phyloP scores from a whole-genome alignment of 495 filamentous ascomycete genomes.

The Aspergillus diversus region DNA sequence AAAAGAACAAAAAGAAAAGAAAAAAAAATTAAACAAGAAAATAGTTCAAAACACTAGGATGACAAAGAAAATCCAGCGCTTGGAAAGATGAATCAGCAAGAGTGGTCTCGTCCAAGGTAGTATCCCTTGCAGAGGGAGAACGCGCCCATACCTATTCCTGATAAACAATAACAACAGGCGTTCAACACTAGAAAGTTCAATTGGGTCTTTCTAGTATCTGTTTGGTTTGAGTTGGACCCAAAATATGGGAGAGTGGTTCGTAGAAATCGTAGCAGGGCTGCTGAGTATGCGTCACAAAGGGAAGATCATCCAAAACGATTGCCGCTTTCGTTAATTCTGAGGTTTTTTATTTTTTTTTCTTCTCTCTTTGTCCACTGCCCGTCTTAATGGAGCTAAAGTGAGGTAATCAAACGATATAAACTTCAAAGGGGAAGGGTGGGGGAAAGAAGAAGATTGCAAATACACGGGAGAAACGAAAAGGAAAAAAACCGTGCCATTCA shows the following conservation, averaged over 20 bases:
- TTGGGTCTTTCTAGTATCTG: constrained; percentile 1
- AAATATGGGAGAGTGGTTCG: constrained; percentile 22
- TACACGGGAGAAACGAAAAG: constrained; percentile 15
- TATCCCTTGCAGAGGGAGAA: constrained; percentile 28
- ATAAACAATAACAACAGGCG: constrained; percentile 20
- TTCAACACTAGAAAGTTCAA: constrained; percentile 1
- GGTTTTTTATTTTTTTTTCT: constrained; percentile 13
- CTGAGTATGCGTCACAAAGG: constrained; percentile 30
- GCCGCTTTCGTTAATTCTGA: constrained; percentile 24
- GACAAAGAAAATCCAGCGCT: constrained; percentile 24
- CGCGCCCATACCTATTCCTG: constrained; percentile 26
- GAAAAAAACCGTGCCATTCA: constrained; percentile 20
- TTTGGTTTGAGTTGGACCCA: constrained; percentile 14
- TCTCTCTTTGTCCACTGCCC: constrained; percentile 4
- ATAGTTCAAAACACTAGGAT: constrained; percentile 7
- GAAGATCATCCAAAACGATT: constrained; percentile 22
- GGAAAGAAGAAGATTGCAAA: constrained; percentile 19
- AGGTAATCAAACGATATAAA: constrained; percentile 15
- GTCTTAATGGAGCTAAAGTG: background rate
- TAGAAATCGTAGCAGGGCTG: constrained; percentile 42
- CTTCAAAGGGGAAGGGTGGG: constrained; percentile 16
- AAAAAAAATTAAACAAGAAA: background rate
- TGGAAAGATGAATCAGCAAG: constrained; percentile 17
- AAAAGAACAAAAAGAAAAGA: constrained; percentile 8
- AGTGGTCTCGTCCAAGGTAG: constrained; percentile 16